A percentile compares a stretch with the other conserved stretches of the same genome.
phyloP scores from a whole-genome alignment of 768 basidiomycete genomes.

The Leccinum rimulosum region DNA sequence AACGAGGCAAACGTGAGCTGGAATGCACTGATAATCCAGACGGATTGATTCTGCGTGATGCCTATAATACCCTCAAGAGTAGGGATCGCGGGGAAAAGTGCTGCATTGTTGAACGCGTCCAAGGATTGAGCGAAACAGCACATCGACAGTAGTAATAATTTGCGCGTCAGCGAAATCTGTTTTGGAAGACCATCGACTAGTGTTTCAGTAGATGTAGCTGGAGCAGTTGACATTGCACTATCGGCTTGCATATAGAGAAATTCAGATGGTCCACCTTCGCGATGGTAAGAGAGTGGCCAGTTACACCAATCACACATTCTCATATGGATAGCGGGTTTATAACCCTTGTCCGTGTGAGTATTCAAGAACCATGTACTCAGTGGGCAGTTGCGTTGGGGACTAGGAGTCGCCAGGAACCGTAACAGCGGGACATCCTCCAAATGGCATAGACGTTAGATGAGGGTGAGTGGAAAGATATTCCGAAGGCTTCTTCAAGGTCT shows the following conservation, averaged over 20 bases:
- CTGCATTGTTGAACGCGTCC: conserved; percentile 44
- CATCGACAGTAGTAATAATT: conserved; percentile 31
- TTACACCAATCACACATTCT: background rate
- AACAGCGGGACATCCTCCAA: background rate
- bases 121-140: conserved; percentile 44
- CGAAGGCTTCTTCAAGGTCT: background rate
- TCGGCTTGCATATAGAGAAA: background rate
- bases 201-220: background rate
- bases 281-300: too few species aligned
- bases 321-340: background rate
- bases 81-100: conserved; percentile 40
- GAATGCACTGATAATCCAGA: conserved; percentile 45
- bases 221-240: conserved; percentile 11
- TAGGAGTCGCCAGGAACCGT: background rate
- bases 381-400: background rate
- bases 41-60: conserved; percentile 29
- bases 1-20: conserved; percentile 49
- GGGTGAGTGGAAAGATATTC: background rate
- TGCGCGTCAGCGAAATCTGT: conserved; percentile 25
- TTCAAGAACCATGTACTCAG: background rate
- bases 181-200: conserved; percentile 2
- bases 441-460: background rate
- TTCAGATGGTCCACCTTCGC: background rate
- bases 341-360: background rate
- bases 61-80: conserved; percentile 23